Evolutionary conservation across 805 yeast genomes (phyloP).

Genomic region (Maudiozyma bulderi): DNA sequence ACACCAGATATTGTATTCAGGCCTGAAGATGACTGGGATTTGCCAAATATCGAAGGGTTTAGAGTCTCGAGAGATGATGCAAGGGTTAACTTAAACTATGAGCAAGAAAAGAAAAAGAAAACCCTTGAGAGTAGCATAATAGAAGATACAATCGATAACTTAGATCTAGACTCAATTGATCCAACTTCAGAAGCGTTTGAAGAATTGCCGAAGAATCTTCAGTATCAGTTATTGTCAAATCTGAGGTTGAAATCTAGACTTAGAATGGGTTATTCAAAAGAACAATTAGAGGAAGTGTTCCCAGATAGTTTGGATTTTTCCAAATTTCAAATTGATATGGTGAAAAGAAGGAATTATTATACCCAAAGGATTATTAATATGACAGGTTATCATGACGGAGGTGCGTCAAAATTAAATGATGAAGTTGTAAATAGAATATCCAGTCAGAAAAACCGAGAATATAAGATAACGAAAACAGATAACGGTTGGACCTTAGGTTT

Average conservation of each 20-base stretch:
- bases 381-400: slow-evolving; percentile 63
- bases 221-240: slow-evolving; percentile 78
- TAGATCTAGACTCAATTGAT: slow-evolving; percentile 66
- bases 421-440: slow-evolving; percentile 46
- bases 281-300: slow-evolving; percentile 73
- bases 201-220: slow-evolving; percentile 71
- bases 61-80: slow-evolving; percentile 48
- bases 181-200: slow-evolving; percentile 74
- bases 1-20: slow-evolving; percentile 29
- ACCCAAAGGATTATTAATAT: slow-evolving; percentile 81
- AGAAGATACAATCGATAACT: slow-evolving; percentile 54
- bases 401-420: slow-evolving; percentile 29
- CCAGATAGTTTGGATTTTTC: slow-evolving; percentile 87
- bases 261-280: slow-evolving; percentile 90
- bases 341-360: slow-evolving; percentile 78
- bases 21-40: slow-evolving; percentile 70
- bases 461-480: slow-evolving; percentile 63
- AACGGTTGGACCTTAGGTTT: slow-evolving; percentile 80
- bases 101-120: slow-evolving; percentile 38
- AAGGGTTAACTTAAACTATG: slow-evolving; percentile 66
- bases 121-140: slow-evolving; percentile 34
- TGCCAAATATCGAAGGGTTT: slow-evolving; percentile 61
- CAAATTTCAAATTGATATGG: slow-evolving; percentile 85
- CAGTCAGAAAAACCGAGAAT: slow-evolving; percentile 70
- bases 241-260: slow-evolving; percentile 75